Evolutionary conservation across 1,284 basidiomycete species (phyloP).

Genomic region (Papiliotrema laurentii): DNA sequence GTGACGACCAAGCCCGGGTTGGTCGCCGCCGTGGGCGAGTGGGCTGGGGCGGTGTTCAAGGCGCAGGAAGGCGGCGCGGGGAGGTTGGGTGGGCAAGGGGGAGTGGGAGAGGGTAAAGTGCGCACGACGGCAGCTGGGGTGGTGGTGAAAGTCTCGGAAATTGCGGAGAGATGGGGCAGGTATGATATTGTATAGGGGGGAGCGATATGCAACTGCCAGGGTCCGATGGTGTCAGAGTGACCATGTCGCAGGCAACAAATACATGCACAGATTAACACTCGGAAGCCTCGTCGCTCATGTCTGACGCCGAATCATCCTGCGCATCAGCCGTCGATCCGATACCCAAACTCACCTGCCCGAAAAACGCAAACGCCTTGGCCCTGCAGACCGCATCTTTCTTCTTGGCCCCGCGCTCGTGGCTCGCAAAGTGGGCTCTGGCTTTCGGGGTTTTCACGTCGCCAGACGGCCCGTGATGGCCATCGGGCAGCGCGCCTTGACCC

Average conservation of each 20-base stretch:
- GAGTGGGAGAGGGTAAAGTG: slow-evolving; percentile 51
- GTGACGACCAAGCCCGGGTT: slow-evolving; percentile 68
- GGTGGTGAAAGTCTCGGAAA: slow-evolving; percentile 70
- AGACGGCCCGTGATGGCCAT: not conserved
- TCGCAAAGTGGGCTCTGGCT: too few relatives aligned
- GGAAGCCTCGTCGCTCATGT: slow-evolving; percentile 34
- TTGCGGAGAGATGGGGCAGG: slow-evolving; percentile 68
- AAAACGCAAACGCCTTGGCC: slow-evolving; percentile 46
- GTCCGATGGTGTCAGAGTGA: not conserved
- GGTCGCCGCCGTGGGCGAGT: slow-evolving; percentile 70
- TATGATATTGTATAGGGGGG: slow-evolving; percentile 4
- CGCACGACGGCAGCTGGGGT: slow-evolving; percentile 71
- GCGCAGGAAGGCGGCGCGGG: slow-evolving; percentile 62
- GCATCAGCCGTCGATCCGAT: slow-evolving; percentile 52
- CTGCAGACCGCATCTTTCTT: slow-evolving; percentile 11
- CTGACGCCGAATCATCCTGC: slow-evolving; percentile 75
- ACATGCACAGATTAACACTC: slow-evolving; percentile 8
- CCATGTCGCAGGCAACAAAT: not conserved
- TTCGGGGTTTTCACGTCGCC: not conserved
- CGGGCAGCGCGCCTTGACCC: slow-evolving; percentile 35
- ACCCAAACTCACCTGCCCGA: slow-evolving; percentile 40
- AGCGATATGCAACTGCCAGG: not conserved
- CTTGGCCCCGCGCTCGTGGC: not conserved
- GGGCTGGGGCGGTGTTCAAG: slow-evolving; percentile 68
- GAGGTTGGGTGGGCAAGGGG: slow-evolving; percentile 61